Percentiles rank a stretch among this genome's conserved stretches.
These are phyloP conservation scores for Eucalyptus albens DNA, from an alignment of 345 rosid genomes.

Conservation along the genomic window DNA sequence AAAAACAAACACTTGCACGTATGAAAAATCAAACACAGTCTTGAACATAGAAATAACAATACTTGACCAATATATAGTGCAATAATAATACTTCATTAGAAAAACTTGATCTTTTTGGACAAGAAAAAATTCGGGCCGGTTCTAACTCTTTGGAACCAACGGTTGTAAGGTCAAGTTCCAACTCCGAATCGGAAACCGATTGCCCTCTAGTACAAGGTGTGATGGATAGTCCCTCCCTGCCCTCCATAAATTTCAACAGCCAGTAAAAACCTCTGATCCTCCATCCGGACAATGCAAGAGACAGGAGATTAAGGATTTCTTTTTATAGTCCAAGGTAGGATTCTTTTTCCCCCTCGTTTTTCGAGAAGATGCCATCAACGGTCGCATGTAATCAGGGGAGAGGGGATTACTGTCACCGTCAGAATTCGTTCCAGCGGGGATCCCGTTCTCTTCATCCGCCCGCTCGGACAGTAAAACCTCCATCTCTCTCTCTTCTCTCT, in stretches of 20 bases:
- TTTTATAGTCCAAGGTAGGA: neutral
- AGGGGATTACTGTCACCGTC: neutral
- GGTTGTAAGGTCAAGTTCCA: rapidly evolving
- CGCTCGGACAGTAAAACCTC: neutral
- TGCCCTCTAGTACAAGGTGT: rapidly evolving
- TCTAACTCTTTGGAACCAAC: neutral
- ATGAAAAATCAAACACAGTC: neutral
- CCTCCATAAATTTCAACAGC: neutral
- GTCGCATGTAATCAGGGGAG: neutral
- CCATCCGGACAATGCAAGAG: neutral
- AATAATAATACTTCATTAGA: rapidly evolving
- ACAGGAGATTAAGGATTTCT: neutral
- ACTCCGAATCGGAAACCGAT: rapidly evolving
- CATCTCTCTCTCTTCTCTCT: neutral
- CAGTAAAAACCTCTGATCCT: neutral
- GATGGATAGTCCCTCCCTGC: neutral
- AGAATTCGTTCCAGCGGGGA: neutral
- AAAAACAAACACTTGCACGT: neutral
- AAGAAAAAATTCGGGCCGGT: neutral
- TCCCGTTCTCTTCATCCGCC: neutral
- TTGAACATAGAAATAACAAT: neutral
- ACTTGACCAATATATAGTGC: neutral
- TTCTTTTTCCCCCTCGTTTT: neutral
- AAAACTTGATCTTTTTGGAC: neutral
- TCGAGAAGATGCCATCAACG: neutral